Evolutionary conservation across 257 asterid genomes (phyloP).

Genomic region (Solanum paucissectum): DNA sequence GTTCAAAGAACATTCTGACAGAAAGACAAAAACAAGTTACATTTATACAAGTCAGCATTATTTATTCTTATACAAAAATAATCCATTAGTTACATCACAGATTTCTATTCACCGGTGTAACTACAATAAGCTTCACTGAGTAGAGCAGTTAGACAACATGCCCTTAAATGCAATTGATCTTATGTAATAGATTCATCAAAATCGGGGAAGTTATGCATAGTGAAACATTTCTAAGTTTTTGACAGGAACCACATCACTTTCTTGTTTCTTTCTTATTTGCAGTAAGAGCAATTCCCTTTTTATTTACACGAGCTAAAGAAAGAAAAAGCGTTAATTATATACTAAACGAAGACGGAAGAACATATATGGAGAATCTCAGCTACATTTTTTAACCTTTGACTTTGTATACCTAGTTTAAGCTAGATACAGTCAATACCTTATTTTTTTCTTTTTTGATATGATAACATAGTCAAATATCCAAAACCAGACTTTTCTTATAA

Average conservation of each 20-base stretch:
- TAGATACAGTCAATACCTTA: background rate
- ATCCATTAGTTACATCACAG: background rate
- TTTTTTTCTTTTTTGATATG: background rate
- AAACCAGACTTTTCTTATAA: background rate
- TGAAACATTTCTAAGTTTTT: background rate
- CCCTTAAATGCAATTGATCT: background rate
- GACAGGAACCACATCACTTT: background rate
- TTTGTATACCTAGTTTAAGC: background rate
- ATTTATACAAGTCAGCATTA: background rate
- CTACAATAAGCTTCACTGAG: background rate
- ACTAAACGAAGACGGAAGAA: background rate
- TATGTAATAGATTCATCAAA: background rate
- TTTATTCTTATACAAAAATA: background rate
- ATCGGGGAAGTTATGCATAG: background rate
- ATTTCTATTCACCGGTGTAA: background rate
- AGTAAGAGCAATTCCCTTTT: background rate
- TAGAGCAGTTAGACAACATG: background rate
- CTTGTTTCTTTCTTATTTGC: background rate
- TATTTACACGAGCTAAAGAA: background rate
- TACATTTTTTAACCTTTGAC: background rate
- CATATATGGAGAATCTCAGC: background rate
- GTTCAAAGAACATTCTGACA: constrained; percentile 46
- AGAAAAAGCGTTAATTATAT: background rate
- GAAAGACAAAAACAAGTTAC: background rate
- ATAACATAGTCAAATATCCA: background rate